phyloP scores from a whole-genome alignment of 345 rosid species.

The Populus davidiana region DNA sequence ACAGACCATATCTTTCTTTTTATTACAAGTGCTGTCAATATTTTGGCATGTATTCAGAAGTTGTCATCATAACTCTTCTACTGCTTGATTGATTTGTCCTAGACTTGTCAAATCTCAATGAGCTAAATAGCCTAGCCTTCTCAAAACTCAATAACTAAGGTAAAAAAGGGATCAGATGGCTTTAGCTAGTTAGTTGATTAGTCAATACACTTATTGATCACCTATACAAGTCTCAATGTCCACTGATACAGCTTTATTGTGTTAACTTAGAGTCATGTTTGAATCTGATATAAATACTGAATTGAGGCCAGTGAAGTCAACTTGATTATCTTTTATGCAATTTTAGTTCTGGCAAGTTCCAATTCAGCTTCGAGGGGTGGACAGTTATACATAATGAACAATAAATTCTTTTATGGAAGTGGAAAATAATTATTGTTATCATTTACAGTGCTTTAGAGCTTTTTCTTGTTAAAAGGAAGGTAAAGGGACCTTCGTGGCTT shows the following conservation, averaged over 20 bases:
- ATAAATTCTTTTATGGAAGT: neutral
- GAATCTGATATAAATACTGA: neutral
- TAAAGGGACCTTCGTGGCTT: slow-evolving; percentile 93
- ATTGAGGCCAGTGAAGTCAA: neutral
- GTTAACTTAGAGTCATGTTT: neutral
- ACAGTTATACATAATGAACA: neutral
- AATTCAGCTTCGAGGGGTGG: neutral
- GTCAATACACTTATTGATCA: neutral
- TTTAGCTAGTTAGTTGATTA: neutral
- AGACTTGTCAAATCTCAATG: neutral
- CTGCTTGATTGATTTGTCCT: neutral
- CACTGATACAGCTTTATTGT: neutral
- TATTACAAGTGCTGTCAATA: slow-evolving; percentile 8
- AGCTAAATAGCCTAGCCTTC: neutral
- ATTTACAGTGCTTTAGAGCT: slow-evolving; percentile 91
- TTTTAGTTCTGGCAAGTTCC: neutral
- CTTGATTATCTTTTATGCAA: neutral
- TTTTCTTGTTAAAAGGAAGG: slow-evolving; percentile 82
- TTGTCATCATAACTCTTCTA: neutral
- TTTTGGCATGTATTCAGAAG: slow-evolving; percentile 9
- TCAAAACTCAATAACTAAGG: neutral
- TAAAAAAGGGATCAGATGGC: neutral
- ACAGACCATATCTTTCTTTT: neutral
- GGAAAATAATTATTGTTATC: slow-evolving; percentile 7
- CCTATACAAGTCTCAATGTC: neutral